These are phyloP conservation scores for Abelmoschus esculentus DNA, from an alignment of 345 rosid species.

Conservation along the genomic window DNA sequence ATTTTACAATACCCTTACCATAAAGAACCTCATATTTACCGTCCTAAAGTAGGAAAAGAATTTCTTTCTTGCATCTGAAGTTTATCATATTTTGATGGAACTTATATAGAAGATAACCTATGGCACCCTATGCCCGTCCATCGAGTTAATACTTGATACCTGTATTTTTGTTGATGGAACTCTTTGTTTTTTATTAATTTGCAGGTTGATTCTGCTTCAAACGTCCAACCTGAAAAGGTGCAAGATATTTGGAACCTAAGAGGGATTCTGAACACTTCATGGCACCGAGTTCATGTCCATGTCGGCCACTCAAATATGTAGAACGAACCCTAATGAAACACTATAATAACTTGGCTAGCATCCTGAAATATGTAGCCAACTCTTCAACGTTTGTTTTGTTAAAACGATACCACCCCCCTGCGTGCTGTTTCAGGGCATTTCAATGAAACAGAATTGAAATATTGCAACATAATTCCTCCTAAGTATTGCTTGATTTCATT, in stretches of 20 bases:
- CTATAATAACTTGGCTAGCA: not conserved
- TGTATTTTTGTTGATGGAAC: not conserved
- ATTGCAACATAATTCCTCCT: not conserved
- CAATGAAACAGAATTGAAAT: not conserved
- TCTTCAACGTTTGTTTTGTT: not conserved
- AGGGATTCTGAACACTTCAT: conserved; percentile 83
- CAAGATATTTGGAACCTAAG: conserved; percentile 89
- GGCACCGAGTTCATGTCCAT: conserved; percentile 78
- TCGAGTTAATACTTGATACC: not conserved
- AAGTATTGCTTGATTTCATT: not conserved
- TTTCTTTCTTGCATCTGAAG: not conserved
- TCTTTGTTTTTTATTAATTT: too few relatives aligned
- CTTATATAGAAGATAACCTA: not conserved
- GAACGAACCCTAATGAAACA: not conserved
- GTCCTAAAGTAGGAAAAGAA: too few relatives aligned
- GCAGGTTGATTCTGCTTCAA: conserved; percentile 88
- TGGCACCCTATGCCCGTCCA: not conserved
- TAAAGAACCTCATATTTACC: too few relatives aligned
- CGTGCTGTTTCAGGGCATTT: not conserved
- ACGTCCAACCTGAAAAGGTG: conserved; percentile 85
- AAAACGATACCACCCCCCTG: not conserved
- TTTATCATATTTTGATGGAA: not conserved
- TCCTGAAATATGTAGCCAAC: not conserved
- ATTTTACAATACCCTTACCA: too few relatives aligned
- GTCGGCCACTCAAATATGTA: conserved; percentile 46